Evolutionary conservation across 257 asterid species (phyloP), one percentile per base, ranked within the genome.

Genomic region (Anisodus tanguticus): DNA sequence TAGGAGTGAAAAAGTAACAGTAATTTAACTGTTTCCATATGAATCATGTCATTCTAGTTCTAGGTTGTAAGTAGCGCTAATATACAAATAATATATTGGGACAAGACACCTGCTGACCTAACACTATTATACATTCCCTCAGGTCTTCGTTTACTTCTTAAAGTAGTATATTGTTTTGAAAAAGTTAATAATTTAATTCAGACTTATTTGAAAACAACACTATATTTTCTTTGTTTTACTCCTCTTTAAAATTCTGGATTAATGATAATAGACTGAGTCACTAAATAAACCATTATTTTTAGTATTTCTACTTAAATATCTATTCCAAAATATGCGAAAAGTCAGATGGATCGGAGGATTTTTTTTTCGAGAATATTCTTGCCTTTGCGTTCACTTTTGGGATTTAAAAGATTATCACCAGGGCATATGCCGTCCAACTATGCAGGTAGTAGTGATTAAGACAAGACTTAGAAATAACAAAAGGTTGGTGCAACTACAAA

Each of bases 1-100:
- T 31, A 43, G 58, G 59, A 72, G n/a, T 47, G 9, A 13, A 13
- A 67, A 74, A 74, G 80, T 74, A 49, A 49, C 81, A 74, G 45
- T 49, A 49, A 47, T 74, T 31, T 74, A 74, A 49, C 45, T 49
- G 5, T 74, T 74, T 53, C 19, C 62, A 22, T 43, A 49, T 49
- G 81, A 74, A 72, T 31, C 35, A 31, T 31, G 35, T 31, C 35
- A 31, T 49, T 7, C 76, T 68, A 37, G 11, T 58, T 58, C 9
- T 58, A 6, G 4, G 9, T 17, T 5, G 64, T 5, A 15, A 58
- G 64, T 54, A 55, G n/a, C 13, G 45, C 4, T 37, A 68, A 68
- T 19, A 17, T 41, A 72, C 80, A 72, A 72, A 72, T 72, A 45
- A 45, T 72, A 45, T 47, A 47, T 72, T 72, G 59, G 77, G 80